These are phyloP conservation scores for Leccinum subrobustum DNA, from an alignment of 1,284 basidiomycete species.

Conservation along the genomic window DNA sequence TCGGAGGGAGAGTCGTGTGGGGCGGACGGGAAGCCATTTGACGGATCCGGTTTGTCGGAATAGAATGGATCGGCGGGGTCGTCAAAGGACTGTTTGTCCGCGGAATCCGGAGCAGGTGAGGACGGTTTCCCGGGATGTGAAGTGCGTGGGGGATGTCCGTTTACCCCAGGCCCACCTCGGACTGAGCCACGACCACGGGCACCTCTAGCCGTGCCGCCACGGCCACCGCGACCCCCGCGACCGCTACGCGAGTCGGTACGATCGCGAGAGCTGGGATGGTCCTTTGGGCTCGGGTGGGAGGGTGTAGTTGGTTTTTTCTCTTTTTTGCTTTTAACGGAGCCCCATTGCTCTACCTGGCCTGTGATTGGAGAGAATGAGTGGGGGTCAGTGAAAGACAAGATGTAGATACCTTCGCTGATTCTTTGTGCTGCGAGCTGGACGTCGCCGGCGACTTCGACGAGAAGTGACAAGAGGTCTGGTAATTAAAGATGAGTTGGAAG, in stretches of 20 bases:
- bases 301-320: constrained; percentile 60
- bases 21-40: constrained; percentile 13
- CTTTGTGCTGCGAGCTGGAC: constrained; percentile 70
- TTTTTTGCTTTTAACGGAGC: constrained; percentile 84
- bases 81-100: constrained; percentile 20
- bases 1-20: constrained; percentile 17
- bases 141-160: constrained; percentile 32
- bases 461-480: constrained; percentile 73
- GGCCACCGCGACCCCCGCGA: constrained; percentile 63
- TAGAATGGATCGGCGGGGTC: constrained; percentile 17
- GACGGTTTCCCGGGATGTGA: constrained; percentile 25
- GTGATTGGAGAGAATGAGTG: constrained; percentile 14
- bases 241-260: constrained; percentile 63
- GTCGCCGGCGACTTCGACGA: constrained; percentile 75
- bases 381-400: constrained; percentile 5
- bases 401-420: constrained; percentile 74
- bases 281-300: constrained; percentile 43
- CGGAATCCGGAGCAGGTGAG: constrained; percentile 21
- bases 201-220: constrained; percentile 59
- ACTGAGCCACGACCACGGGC: constrained; percentile 55
- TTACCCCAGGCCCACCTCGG: constrained; percentile 39
- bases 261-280: constrained; percentile 41
- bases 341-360: constrained; percentile 86
- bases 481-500: constrained; percentile 6
- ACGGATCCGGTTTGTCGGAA: constrained; percentile 21